Conservation (phyloP, 75 land plant species). For the Larix kaempferi region DNA sequence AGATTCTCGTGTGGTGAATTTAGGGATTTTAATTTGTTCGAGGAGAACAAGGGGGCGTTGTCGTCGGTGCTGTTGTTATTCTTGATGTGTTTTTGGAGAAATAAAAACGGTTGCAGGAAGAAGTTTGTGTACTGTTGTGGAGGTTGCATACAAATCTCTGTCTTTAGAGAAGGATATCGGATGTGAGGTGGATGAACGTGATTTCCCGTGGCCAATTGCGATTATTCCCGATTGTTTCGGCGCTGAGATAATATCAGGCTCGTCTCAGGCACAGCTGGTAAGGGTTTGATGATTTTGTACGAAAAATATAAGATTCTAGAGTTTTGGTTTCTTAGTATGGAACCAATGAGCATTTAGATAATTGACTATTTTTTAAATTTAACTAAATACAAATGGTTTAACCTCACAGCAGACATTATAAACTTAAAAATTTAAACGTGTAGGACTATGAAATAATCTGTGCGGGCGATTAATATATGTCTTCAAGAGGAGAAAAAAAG, state of each 20-base stretch:
- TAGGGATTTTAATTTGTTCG: no score
- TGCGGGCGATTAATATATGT: no score
- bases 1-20: no score
- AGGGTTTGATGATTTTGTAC: neutral
- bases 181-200: neutral
- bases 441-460: no score
- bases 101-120: neutral
- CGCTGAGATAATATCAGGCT: neutral
- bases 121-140: slow-evolving; percentile 3
- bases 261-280: neutral
- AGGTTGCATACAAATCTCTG: neutral
- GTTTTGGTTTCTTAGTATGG: no score
- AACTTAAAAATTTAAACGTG: no score
- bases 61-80: neutral
- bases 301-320: neutral
- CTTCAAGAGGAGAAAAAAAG: no score
- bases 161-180: neutral
- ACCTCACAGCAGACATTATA: no score
- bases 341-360: no score
- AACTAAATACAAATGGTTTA: no score
- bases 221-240: neutral
- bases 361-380: no score
- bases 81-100: neutral
- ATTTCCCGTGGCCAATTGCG: neutral
- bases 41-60: no score